Evolutionary conservation across 2,329 filamentous ascomycete species (phyloP).

Genomic region (Sphaceloma murrayae): DNA sequence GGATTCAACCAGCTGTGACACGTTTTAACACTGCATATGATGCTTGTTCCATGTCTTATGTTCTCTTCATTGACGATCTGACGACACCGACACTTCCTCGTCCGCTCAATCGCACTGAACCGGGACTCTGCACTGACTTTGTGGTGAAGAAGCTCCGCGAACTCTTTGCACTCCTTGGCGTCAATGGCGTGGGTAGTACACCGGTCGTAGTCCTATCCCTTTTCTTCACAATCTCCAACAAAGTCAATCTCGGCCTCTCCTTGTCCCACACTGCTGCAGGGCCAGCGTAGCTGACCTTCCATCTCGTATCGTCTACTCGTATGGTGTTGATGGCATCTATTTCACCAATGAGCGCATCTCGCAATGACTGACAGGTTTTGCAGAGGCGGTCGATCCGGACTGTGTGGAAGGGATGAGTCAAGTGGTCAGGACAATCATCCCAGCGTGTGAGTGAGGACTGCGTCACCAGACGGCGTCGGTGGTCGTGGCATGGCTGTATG

Average conservation of each 20-base stretch:
- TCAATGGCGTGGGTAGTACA: background rate
- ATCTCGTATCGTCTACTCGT: conserved; percentile 32
- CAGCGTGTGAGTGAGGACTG: conserved; percentile 19
- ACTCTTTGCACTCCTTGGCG: background rate
- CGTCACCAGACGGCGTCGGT: conserved; percentile 16
- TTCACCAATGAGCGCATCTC: conserved; percentile 23
- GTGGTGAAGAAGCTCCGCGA: background rate
- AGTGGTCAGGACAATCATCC: conserved; percentile 22
- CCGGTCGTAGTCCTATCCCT: conserved; percentile 1
- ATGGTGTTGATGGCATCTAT: conserved; percentile 26
- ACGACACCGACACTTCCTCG: background rate
- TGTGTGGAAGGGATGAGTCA: conserved; percentile 31
- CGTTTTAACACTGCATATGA: no score
- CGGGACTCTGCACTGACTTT: conserved; percentile 19
- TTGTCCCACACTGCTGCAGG: conserved; percentile 25
- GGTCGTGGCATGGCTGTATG: conserved; percentile 29
- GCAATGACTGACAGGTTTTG: conserved; percentile 24
- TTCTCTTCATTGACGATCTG: background rate
- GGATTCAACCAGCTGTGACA: no score
- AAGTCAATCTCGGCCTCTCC: conserved; percentile 23
- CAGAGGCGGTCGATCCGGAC: conserved; percentile 29
- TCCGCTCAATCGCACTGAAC: background rate
- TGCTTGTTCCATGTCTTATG: no score
- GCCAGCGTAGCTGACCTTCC: conserved; percentile 34
- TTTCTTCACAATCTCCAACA: conserved; percentile 21